phyloP scores from a whole-genome alignment of 2,329 filamentous ascomycete genomes.

The Cercospora sojina region DNA sequence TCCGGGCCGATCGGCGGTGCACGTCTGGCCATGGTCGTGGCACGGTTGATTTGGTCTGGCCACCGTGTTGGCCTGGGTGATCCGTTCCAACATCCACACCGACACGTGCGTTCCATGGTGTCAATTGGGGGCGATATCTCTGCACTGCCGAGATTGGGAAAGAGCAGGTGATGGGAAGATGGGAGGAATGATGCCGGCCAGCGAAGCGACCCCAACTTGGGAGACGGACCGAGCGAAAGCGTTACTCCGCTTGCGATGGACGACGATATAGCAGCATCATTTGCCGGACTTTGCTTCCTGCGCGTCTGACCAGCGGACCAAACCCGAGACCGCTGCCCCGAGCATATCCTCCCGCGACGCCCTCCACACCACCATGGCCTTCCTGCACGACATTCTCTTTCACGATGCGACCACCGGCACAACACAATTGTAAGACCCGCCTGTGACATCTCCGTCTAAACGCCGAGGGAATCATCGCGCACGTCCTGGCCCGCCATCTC shows the following conservation, averaged over 20 bases:
- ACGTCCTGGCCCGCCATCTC: neutral
- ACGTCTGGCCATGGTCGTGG: neutral
- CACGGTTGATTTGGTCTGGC: neutral
- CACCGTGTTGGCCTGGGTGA: neutral
- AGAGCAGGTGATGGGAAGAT: neutral
- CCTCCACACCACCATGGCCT: neutral
- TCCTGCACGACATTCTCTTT: neutral
- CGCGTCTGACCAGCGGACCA: neutral
- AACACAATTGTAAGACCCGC: slow-evolving; percentile 1
- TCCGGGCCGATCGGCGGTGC: neutral
- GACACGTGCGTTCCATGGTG: neutral
- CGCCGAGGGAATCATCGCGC: neutral
- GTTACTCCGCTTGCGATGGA: neutral
- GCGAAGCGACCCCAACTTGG: slow-evolving; percentile 1
- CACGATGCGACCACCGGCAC: neutral
- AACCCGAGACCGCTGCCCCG: neutral
- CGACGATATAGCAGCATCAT: slow-evolving; percentile 2
- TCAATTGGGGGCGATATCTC: neutral
- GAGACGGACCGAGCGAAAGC: slow-evolving; percentile 2
- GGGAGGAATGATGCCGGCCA: neutral
- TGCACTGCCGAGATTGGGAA: slow-evolving; percentile 1
- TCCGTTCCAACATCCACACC: neutral
- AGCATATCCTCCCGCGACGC: slow-evolving; percentile 1
- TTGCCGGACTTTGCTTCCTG: slow-evolving; percentile 1
- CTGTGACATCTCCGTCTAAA: slow-evolving; percentile 8